Evolutionary conservation across 208 protist genomes (phyloP).

Genomic region (Wallacemonas sp.): DNA sequence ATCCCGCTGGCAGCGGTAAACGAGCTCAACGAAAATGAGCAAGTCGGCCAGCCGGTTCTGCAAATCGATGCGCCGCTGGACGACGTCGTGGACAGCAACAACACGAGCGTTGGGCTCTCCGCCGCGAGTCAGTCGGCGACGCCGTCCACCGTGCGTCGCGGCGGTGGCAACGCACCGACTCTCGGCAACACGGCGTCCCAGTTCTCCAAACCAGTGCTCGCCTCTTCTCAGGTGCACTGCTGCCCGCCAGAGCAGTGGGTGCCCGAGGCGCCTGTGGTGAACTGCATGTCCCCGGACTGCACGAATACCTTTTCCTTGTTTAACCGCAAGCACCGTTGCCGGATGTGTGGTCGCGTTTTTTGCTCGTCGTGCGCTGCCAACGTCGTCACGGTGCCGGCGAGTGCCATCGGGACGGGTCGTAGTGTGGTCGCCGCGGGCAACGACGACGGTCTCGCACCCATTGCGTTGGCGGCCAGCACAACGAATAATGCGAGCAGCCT

Average conservation of each 20-base stretch:
- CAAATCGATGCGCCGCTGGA: neutral
- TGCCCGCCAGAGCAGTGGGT: conserved; percentile 58
- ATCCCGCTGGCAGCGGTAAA: neutral
- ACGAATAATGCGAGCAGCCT: neutral
- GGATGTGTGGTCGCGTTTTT: conserved; percentile 75
- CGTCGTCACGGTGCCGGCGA: conserved; percentile 17
- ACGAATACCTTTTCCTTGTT: conserved; percentile 76
- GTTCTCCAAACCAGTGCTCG: conserved; percentile 67
- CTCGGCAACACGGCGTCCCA: neutral
- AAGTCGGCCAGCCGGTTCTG: neutral
- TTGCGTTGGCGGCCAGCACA: neutral
- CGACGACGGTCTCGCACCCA: neutral
- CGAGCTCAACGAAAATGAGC: neutral
- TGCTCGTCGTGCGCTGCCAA: conserved; percentile 74
- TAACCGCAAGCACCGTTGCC: conserved; percentile 78
- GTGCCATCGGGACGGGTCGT: neutral
- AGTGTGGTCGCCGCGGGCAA: neutral
- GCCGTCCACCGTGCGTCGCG: neutral
- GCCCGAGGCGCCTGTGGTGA: conserved; percentile 70
- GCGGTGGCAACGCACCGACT: neutral
- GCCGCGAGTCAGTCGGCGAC: neutral
- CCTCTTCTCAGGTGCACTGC: conserved; percentile 47
- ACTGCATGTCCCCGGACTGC: conserved; percentile 85
- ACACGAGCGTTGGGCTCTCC: neutral
- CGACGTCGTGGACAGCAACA: neutral